Conservation (phyloP, 108 stramenopile genomes). For the Nitzschia inconspicua region DNA sequence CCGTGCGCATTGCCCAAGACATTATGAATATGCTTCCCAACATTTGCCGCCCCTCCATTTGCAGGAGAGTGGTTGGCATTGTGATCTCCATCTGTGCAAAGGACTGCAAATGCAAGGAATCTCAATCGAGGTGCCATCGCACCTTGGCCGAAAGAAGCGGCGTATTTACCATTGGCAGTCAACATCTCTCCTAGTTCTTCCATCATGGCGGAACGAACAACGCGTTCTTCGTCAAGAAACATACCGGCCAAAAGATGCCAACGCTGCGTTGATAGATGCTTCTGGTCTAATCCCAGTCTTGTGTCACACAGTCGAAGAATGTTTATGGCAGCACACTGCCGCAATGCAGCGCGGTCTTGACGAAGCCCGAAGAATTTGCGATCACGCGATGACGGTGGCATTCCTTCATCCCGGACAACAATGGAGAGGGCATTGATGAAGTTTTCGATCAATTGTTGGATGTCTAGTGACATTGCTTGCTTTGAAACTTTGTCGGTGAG, state of each 20-base stretch:
- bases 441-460: slow-evolving; percentile 6
- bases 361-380: slow-evolving; percentile 10
- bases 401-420: slow-evolving; percentile 13
- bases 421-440: slow-evolving; percentile 12
- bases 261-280: slow-evolving; percentile 45
- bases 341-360: slow-evolving; percentile 60
- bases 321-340: slow-evolving; percentile 70
- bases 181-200: slow-evolving; percentile 68
- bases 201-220: slow-evolving; percentile 56
- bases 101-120: slow-evolving; percentile 61
- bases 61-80: slow-evolving; percentile 29
- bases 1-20: slow-evolving; percentile 51
- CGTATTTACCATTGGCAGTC: slow-evolving; percentile 59
- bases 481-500: slow-evolving; percentile 18
- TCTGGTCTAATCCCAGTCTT: slow-evolving; percentile 52
- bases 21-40: slow-evolving; percentile 43
- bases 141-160: neutral
- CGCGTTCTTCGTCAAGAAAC: slow-evolving; percentile 57
- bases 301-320: slow-evolving; percentile 76
- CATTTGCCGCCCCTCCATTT: slow-evolving; percentile 68
- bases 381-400: slow-evolving; percentile 12
- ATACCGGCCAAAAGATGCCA: slow-evolving; percentile 60
- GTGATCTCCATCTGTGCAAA: slow-evolving; percentile 72
- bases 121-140: slow-evolving; percentile 59
- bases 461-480: neutral